A percentile compares a stretch with the other conserved stretches of the same genome.
These are phyloP conservation scores for Mycosphaerella sp. DNA, from an alignment of 2,329 filamentous ascomycete species.

Conservation along the genomic window DNA sequence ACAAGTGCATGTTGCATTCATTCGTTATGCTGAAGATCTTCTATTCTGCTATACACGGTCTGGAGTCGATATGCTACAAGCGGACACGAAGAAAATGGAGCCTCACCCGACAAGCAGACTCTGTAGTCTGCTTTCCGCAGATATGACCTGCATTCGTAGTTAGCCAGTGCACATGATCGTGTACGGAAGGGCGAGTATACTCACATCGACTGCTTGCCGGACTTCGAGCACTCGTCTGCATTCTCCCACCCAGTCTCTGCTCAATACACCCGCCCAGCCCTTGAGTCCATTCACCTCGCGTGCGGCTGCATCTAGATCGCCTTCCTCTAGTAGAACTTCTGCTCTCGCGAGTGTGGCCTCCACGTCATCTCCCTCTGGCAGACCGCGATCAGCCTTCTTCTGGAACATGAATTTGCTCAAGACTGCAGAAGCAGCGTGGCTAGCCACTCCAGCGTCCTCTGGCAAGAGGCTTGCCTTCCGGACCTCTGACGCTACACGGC, in stretches of 20 bases:
- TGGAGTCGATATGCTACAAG: not conserved
- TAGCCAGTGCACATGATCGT: not conserved
- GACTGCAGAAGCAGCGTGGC: conserved; percentile 82
- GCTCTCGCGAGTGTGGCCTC: conserved; percentile 88
- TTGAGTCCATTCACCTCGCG: conserved; percentile 89
- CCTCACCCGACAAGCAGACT: conserved; percentile 73
- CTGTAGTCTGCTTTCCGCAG: conserved; percentile 81
- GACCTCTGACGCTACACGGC: conserved; percentile 83
- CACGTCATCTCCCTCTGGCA: conserved; percentile 79
- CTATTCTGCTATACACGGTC: not conserved
- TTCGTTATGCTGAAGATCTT: not conserved
- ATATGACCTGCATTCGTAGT: conserved; percentile 59
- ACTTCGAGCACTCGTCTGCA: conserved; percentile 90
- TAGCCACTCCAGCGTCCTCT: conserved; percentile 88
- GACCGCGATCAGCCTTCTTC: conserved; percentile 58
- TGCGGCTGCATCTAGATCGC: conserved; percentile 82
- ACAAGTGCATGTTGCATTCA: not conserved
- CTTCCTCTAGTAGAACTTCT: conserved; percentile 86
- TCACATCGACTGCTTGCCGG: conserved; percentile 89
- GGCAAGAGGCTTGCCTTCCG: conserved; percentile 89
- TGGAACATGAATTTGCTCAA: conserved; percentile 94
- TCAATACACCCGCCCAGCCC: conserved; percentile 93
- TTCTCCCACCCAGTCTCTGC: conserved; percentile 88
- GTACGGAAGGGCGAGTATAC: conserved; percentile 33
- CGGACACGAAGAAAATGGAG: not conserved